A percentile compares a stretch with the other conserved stretches of the same genome.
Evolutionary conservation across 2,329 filamentous ascomycete species (phyloP).

Genomic region (Karstenula rhodostoma): DNA sequence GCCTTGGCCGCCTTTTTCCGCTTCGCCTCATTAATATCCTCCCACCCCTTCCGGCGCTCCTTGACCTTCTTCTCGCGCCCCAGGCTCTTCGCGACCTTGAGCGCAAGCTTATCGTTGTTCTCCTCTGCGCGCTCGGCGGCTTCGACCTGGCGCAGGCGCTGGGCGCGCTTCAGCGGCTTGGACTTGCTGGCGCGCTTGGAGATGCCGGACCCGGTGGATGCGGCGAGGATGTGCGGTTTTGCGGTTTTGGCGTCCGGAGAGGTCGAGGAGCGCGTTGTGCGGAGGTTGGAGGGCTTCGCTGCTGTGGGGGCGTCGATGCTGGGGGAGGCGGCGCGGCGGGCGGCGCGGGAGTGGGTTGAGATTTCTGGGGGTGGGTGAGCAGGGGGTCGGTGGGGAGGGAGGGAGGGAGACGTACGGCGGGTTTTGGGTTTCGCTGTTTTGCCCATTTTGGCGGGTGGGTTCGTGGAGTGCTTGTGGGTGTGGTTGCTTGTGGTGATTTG

Average conservation of each 20-base stretch:
- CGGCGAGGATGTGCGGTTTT: slow-evolving; percentile 67
- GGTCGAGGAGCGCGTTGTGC: slow-evolving; percentile 36
- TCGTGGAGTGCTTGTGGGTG: slow-evolving; percentile 12
- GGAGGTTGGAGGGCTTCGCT: slow-evolving; percentile 70
- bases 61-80: slow-evolving; percentile 58
- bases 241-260: slow-evolving; percentile 34
- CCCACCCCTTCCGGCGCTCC: slow-evolving; percentile 55
- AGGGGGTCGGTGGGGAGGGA: neutral
- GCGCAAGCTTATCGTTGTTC: slow-evolving; percentile 63
- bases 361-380: slow-evolving; percentile 55
- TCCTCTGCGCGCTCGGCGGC: slow-evolving; percentile 63
- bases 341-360: slow-evolving; percentile 77
- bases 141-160: slow-evolving; percentile 57
- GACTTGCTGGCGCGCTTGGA: slow-evolving; percentile 68
- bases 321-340: slow-evolving; percentile 75
- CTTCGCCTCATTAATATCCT: slow-evolving; percentile 44
- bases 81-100: slow-evolving; percentile 63
- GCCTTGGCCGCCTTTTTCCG: slow-evolving; percentile 25
- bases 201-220: slow-evolving; percentile 74
- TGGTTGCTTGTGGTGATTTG: neutral
- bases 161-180: slow-evolving; percentile 61
- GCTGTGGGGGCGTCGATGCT: slow-evolving; percentile 71
- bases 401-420: slow-evolving; percentile 40
- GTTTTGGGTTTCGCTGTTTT: slow-evolving; percentile 59
- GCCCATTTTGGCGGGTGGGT: slow-evolving; percentile 43